phyloP scores from a whole-genome alignment of 2,329 filamentous ascomycete species.

The Gliomastix tumulicola region DNA sequence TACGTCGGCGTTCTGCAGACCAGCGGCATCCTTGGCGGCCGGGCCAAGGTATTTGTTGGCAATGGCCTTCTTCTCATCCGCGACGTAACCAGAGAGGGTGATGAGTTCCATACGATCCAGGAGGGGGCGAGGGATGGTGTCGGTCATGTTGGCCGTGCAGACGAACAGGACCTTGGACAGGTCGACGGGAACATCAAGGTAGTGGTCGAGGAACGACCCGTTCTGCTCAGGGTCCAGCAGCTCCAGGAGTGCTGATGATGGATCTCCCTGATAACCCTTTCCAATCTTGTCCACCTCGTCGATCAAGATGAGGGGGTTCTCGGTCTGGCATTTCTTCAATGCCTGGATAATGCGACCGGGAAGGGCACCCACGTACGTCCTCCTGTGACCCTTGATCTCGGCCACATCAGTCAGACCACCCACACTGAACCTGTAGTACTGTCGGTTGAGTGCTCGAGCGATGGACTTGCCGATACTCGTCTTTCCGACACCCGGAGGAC shows the following conservation, averaged over 20 bases:
- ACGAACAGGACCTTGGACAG: slow-evolving; percentile 97
- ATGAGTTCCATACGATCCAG: slow-evolving; percentile 98
- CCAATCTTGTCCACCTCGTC: slow-evolving; percentile 99
- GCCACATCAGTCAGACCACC: slow-evolving; percentile 95
- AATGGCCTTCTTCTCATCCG: slow-evolving; percentile 98
- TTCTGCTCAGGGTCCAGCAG: slow-evolving; percentile 96
- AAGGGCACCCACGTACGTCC: slow-evolving; percentile 92
- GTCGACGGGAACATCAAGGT: slow-evolving; percentile 97
- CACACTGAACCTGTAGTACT: slow-evolving; percentile 98
- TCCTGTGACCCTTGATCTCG: slow-evolving; percentile 95
- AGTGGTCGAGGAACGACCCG: slow-evolving; percentile 93
- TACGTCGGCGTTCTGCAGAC: slow-evolving; percentile 87
- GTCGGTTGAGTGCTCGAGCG: slow-evolving; percentile 83
- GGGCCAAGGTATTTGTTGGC: slow-evolving; percentile 89
- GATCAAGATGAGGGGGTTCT: slow-evolving; percentile 93
- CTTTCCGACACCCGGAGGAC: slow-evolving; percentile 94
- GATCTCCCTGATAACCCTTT: slow-evolving; percentile 91
- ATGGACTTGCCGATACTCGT: slow-evolving; percentile 99
- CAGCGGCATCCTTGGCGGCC: slow-evolving; percentile 88
- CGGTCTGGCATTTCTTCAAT: slow-evolving; percentile 97
- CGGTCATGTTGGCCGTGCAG: slow-evolving; percentile 97
- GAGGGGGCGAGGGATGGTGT: slow-evolving; percentile 90
- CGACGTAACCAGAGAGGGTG: slow-evolving; percentile 89
- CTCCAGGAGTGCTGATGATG: slow-evolving; percentile 87
- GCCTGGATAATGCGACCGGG: slow-evolving; percentile 97